Conservation (phyloP, 2,329 filamentous ascomycete species). For the Fusarium sarcochroum region DNA sequence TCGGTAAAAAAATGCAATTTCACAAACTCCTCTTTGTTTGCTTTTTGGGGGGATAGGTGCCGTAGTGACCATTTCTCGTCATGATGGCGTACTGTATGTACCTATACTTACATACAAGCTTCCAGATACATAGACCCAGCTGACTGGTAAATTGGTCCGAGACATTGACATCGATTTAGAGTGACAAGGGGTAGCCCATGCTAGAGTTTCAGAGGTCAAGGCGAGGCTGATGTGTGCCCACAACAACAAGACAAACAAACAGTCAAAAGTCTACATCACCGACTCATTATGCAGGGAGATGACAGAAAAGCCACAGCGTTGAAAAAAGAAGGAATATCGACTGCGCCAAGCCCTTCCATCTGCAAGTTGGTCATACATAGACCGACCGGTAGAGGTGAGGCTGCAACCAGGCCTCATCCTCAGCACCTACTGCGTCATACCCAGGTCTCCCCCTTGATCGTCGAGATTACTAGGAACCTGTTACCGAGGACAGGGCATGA, state of each 20-base stretch:
- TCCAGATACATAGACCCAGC: neutral
- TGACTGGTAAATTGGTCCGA: neutral
- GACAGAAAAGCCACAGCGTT: conserved; percentile 4
- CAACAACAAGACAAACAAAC: neutral
- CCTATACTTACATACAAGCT: no score
- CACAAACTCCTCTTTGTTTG: neutral
- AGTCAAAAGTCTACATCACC: neutral
- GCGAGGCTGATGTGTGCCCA: neutral
- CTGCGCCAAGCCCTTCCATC: neutral
- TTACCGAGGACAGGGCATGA: conserved; percentile 1
- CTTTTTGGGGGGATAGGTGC: neutral
- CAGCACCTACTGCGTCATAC: neutral
- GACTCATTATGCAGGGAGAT: conserved; percentile 21
- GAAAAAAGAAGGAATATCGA: conserved; percentile 16
- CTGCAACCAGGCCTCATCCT: neutral
- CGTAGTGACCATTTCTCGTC: no score
- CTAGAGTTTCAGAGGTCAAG: no score
- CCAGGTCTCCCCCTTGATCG: neutral
- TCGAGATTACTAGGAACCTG: neutral
- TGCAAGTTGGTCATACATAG: conserved; percentile 6
- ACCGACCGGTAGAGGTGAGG: conserved; percentile 37
- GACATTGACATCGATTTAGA: no score
- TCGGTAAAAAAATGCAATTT: neutral
- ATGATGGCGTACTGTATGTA: no score
- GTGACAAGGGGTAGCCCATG: no score